Conservation (phyloP, 73 alveolate species). For the Diophrys sp. region DNA sequence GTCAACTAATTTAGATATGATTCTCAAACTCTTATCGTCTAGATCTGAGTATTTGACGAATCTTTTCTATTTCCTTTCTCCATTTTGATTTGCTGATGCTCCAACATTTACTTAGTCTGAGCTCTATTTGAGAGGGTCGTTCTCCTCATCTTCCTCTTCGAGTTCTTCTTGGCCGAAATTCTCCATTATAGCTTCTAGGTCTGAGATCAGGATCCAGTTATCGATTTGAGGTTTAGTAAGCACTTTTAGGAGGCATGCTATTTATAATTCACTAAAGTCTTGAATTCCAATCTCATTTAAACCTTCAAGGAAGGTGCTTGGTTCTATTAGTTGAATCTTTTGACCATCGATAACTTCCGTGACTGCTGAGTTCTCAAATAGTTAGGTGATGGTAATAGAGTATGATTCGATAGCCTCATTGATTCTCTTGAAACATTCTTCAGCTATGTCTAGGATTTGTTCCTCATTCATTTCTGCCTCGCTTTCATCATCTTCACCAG, state of each 20-base stretch:
- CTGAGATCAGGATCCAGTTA: slow-evolving; percentile 44
- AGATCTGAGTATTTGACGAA: background rate
- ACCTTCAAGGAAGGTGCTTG: slow-evolving; percentile 45
- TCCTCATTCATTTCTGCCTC: slow-evolving; percentile 45
- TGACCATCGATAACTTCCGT: slow-evolving; percentile 42
- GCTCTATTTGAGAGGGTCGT: background rate
- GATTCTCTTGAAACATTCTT: slow-evolving; percentile 42
- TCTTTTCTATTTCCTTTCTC: background rate
- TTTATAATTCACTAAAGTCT: slow-evolving; percentile 42
- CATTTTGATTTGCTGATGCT: background rate
- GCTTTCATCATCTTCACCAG: slow-evolving; percentile 34
- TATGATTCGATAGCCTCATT: slow-evolving; percentile 25
- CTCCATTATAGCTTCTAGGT: slow-evolving; percentile 59
- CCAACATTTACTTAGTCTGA: slow-evolving; percentile 13
- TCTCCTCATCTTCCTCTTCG: slow-evolving; percentile 7
- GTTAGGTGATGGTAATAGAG: slow-evolving; percentile 20
- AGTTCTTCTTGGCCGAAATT: slow-evolving; percentile 55
- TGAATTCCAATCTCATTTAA: slow-evolving; percentile 31
- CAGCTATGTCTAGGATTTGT: slow-evolving; percentile 65
- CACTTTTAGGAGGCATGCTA: slow-evolving; percentile 55
- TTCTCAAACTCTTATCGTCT: slow-evolving; percentile 5
- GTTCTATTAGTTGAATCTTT: slow-evolving; percentile 39
- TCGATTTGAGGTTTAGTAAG: slow-evolving; percentile 52
- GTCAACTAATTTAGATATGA: no score
- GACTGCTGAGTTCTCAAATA: slow-evolving; percentile 25